Base-by-base conservation (phyloP, 1,139 yeast species). In the Kazachstania sp. region DNA sequence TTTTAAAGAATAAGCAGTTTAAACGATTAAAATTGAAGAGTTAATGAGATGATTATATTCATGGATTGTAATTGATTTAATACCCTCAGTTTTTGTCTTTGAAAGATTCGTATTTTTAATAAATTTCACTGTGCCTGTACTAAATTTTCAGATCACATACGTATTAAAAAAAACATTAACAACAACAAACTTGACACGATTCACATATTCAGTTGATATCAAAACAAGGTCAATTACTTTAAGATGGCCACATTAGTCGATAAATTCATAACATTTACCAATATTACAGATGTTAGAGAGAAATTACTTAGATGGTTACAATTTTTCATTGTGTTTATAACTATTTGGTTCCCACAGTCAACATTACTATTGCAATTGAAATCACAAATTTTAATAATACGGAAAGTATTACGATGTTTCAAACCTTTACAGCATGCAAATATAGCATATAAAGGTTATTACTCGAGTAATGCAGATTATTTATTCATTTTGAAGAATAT, bases 401-500 rank as follows among this genome's bases (percentile, higher is more conserved):
- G 48, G 18, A 41, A 41, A 20, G 36, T 45, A n/a, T 12, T 45
- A 18, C 30, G 45, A 38, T 41, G 43, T 32, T 37, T 41, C n/a
- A 45, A 45, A 34, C 48, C 48, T 13, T n/a, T 45, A n/a, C 26
- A 41, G 3, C 41, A 45, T 37, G 20, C 13, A 8, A 37, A 29
- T 9, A 12, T 31, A 7, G 48, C 45, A 11, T 11, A n/a, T 3
- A 30, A 23, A 12, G 7, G 5, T 28, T 16, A 3, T 15, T 11
- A 38, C 11, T 11, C 38, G 6, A 12, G 37, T 63, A 75, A 71
- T 61, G 95, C 85, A 63, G 37, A 71, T 79, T 42, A 70, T 84
- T 44, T 50, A 39, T 51, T 52, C 30, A 75, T 84, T 30, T 59
- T 79, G 51, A 77, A 86, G 65, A 84, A 86, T 68, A 66, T 83